Percentiles rank a stretch among this genome's conserved stretches.
These are phyloP conservation scores for Fusarium dlaminii DNA, from an alignment of 2,329 filamentous ascomycete genomes.

Conservation along the genomic window DNA sequence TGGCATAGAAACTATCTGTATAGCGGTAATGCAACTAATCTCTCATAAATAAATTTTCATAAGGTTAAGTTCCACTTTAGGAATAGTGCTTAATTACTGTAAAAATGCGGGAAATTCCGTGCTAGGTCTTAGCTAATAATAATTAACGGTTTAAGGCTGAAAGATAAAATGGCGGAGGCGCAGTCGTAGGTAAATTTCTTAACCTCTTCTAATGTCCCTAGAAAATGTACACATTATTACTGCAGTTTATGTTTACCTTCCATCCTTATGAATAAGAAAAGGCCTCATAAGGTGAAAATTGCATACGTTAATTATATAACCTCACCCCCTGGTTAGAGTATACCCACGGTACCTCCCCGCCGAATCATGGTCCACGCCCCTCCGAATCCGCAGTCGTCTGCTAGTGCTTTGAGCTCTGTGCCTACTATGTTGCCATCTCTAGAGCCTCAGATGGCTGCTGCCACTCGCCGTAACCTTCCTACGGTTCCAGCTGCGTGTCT, in stretches of 20 bases:
- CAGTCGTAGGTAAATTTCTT: not conserved
- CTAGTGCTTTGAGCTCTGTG: not conserved
- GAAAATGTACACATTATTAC: fast-evolving
- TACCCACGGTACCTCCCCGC: not conserved
- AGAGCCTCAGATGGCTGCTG: not conserved
- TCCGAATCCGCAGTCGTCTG: fast-evolving
- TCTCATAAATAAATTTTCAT: not conserved
- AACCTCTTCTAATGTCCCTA: too few relatives aligned
- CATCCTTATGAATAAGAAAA: fast-evolving
- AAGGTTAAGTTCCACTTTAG: not conserved
- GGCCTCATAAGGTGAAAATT: fast-evolving
- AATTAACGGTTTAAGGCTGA: not conserved
- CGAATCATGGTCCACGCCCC: too few relatives aligned
- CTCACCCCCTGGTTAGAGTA: not conserved
- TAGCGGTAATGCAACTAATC: not conserved
- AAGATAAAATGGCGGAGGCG: not conserved
- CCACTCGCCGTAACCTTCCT: not conserved
- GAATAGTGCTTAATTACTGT: not conserved
- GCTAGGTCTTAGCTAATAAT: not conserved
- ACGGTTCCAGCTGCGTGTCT: not conserved
- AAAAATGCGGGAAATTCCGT: not conserved
- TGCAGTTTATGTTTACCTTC: fast-evolving
- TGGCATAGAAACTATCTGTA: not conserved
- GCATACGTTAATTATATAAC: too few relatives aligned
- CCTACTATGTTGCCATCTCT: not conserved